Conservation (phyloP, 2,329 filamentous ascomycete species). For the Penicillium sp. region DNA sequence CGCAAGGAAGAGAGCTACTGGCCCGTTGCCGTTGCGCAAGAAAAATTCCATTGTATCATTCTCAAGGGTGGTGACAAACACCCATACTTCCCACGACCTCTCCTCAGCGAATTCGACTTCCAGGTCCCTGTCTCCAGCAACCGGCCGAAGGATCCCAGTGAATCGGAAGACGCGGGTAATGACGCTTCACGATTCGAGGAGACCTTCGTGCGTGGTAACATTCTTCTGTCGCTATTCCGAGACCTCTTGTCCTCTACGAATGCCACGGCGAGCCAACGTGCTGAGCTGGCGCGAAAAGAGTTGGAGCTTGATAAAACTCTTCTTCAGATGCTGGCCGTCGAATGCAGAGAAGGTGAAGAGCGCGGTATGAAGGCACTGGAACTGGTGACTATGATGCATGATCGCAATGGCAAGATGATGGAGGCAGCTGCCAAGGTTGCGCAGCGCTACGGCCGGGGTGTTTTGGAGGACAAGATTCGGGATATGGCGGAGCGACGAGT, state of each 20-base stretch:
- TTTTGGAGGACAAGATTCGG: conserved; percentile 87
- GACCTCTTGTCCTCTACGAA: conserved; percentile 72
- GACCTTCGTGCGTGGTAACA: conserved; percentile 71
- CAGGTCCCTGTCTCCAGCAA: conserved; percentile 72
- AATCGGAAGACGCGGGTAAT: conserved; percentile 43
- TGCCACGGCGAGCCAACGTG: conserved; percentile 64
- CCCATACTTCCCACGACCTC: conserved; percentile 85
- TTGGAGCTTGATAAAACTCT: conserved; percentile 87
- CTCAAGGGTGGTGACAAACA: conserved; percentile 93
- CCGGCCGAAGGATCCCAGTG: conserved; percentile 40
- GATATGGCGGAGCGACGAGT: conserved; percentile 75
- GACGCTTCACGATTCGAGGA: conserved; percentile 67
- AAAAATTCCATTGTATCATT: conserved; percentile 98
- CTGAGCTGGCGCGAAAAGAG: conserved; percentile 69
- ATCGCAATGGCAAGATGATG: conserved; percentile 83
- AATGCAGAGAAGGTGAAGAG: conserved; percentile 92
- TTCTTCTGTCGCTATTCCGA: conserved; percentile 72
- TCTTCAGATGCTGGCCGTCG: conserved; percentile 81
- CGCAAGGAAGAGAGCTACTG: conserved; percentile 90
- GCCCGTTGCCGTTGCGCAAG: conserved; percentile 87
- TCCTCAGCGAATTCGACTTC: conserved; percentile 93
- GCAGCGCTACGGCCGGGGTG: conserved; percentile 74
- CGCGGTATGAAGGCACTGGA: conserved; percentile 93
- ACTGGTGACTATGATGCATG: conserved; percentile 81
- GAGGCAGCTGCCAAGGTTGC: conserved; percentile 91